Evolutionary conservation across 2,329 filamentous ascomycete genomes (phyloP), one percentile per base, ranked within the genome.

Genomic region (Seiridium cupressi): DNA sequence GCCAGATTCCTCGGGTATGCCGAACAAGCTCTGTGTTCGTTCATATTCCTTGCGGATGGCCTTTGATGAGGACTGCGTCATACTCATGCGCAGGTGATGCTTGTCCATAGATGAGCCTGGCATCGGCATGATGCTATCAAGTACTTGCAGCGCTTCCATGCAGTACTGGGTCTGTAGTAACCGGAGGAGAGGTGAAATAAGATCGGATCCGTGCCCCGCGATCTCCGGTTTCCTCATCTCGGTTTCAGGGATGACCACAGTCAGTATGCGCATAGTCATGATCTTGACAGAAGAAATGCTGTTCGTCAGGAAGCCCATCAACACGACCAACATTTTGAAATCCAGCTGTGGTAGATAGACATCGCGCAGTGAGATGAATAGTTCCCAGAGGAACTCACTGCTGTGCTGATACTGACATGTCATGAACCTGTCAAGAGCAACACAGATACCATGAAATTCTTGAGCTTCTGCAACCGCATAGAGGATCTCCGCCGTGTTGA

Each of bases 71-170:
- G 91, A 89, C 10, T 91, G 89, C 4, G 93, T 93, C 92, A 99
- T 97, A 74, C 94, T 98, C 96, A 99, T 99, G 44, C 95, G 88
- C 61, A 99, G 79, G 70, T 98, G 93, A 68, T 97, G 92, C 68
- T 91, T 92, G 74, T 98, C 95, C 84, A 97, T 92, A 1, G 94
- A 90, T 38, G 91, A 93, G 4, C 92, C 91, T 0, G 93, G 93
- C 80, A 98, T 94, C 35, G 91, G 92, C 85, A 97, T 96, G 67
- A 98, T 95, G 64, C 94, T 91, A 73, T 99, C 95, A 61, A 99
- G 80, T 1, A 99, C 94, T 65, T 92, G 88, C 8, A 99, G 79
- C 9, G 95, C 95, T 70, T 97, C 90, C 74, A 95, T 92, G 73
- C 93, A 98, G 69, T 93, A 93, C 62, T 96, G 92, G 1, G 94